Percentiles rank a stretch among this genome's conserved stretches.
phyloP scores from a whole-genome alignment of 2,329 filamentous ascomycete species.

The Mariannaea elegans region DNA sequence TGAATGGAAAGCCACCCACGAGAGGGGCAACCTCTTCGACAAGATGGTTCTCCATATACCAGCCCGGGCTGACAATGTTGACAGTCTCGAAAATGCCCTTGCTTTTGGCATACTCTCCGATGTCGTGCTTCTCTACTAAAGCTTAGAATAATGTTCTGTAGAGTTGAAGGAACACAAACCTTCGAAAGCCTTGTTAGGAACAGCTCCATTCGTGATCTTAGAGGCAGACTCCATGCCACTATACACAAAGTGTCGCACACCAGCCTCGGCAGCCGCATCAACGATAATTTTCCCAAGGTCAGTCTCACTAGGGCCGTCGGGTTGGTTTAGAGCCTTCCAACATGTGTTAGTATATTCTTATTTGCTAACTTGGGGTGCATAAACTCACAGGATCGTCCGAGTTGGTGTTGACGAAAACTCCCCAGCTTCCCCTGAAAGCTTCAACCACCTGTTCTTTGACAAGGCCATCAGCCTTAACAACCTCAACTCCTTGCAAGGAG shows the following conservation, averaged over 20 bases:
- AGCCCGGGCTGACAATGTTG: conserved; percentile 48
- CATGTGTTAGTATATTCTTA: conserved; percentile 5
- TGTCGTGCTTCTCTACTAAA: conserved; percentile 46
- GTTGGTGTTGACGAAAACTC: conserved; percentile 46
- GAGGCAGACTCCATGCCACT: conserved; percentile 46
- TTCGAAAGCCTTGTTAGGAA: conserved; percentile 45
- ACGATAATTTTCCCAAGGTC: conserved; percentile 48
- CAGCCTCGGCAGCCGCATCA: conserved; percentile 44
- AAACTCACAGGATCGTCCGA: conserved; percentile 42
- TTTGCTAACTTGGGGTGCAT: background rate
- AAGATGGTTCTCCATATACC: conserved; percentile 55
- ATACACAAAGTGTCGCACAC: conserved; percentile 48
- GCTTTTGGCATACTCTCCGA: conserved; percentile 48
- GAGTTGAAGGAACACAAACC: conserved; percentile 34
- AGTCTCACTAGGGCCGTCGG: conserved; percentile 42
- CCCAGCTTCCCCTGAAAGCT: conserved; percentile 46
- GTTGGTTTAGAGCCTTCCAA: conserved; percentile 35
- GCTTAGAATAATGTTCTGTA: background rate
- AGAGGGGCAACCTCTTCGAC: conserved; percentile 43
- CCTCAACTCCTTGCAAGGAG: conserved; percentile 38
- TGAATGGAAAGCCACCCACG: conserved; percentile 52
- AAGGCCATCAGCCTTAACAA: conserved; percentile 43
- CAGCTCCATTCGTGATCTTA: conserved; percentile 44
- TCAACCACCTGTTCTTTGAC: conserved; percentile 33
- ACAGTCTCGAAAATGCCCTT: conserved; percentile 46